phyloP scores from a whole-genome alignment of 306 rosid genomes.

The Adenanthera pavonina region DNA sequence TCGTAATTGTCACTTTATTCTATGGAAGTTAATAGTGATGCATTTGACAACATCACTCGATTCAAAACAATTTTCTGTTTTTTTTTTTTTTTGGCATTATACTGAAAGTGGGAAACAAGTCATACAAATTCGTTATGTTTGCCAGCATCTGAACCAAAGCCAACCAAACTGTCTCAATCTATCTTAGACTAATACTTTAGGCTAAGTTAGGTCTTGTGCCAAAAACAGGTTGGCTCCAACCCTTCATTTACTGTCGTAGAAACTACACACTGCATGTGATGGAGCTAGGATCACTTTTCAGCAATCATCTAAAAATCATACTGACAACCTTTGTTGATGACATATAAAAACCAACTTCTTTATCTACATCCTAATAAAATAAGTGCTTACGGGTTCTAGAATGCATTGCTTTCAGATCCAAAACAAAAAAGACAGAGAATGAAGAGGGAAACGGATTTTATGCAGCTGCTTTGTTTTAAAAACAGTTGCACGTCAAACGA shows the following conservation, averaged over 20 bases:
- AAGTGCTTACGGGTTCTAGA: not conserved
- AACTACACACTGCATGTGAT: not conserved
- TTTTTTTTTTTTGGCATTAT: not conserved
- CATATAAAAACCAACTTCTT: not conserved
- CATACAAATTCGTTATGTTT: not conserved
- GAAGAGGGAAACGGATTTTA: not conserved
- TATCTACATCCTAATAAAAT: not conserved
- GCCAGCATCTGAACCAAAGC: not conserved
- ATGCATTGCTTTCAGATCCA: constrained; percentile 7
- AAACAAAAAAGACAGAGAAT: not conserved
- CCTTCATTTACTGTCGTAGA: not conserved
- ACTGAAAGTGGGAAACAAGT: not conserved
- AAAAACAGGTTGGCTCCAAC: not conserved
- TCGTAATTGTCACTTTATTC: not conserved
- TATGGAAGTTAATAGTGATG: not conserved
- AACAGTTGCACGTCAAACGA: constrained; percentile 3
- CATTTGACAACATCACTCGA: not conserved
- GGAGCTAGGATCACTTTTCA: not conserved
- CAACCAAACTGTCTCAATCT: not conserved
- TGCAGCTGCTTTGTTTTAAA: not conserved
- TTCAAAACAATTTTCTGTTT: not conserved
- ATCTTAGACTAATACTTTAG: not conserved
- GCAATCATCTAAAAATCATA: constrained; percentile 1
- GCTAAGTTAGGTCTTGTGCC: not conserved
- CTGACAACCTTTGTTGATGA: not conserved